Base-by-base conservation (phyloP, 768 basidiomycete genomes). In the Termitomyces bulborhizus region DNA sequence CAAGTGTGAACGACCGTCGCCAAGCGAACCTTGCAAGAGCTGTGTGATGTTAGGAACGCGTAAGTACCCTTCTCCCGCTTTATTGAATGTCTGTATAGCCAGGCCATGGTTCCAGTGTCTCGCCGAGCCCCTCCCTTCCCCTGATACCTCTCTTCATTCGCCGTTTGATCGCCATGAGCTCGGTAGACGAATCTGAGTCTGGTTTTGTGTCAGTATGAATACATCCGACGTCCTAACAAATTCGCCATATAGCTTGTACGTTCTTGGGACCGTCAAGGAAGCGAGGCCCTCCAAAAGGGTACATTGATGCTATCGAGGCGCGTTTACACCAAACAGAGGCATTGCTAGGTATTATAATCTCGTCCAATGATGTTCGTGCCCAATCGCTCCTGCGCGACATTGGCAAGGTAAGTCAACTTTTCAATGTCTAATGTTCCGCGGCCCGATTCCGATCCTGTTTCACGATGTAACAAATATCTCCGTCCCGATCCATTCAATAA, bases 271-370 rank as follows among this genome's bases (percentile, higher is more conserved):
- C 87, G 7, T 89, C 88, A 12, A 81, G 86, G 61, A 88, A 88
- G 66, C 86, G 92, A 60, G 92, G 92, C 2, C 88, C 89, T 3
- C 89, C 90, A n/a, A 92, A 91, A 65, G 93, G 93, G 1, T 96
- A 96, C 75, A 94, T 96, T 65, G 92, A 95, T 64, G 92, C 92
- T 29, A 93, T 96, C 62, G 93, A 96, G 70, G 88, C 89, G 13
- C 83, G 91, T 13, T 73, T 96, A 5, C 93, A 96, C 62, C 90
- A 95, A 65, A 90, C 92, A 16, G 93, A 96, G 67, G 93, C 93
- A 0, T 76, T 96, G 41, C 75, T 96, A 29, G 93, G 92, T 51
- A 87, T 93, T 55, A 73, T 95, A 51, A 75, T 94, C 39, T 76
- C 84, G 36, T 76, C 80, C 3, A 66, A 60, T 13, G 72, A 75